Base-by-base conservation (phyloP, 306 rosid species). In the Arachis stenosperma region DNA sequence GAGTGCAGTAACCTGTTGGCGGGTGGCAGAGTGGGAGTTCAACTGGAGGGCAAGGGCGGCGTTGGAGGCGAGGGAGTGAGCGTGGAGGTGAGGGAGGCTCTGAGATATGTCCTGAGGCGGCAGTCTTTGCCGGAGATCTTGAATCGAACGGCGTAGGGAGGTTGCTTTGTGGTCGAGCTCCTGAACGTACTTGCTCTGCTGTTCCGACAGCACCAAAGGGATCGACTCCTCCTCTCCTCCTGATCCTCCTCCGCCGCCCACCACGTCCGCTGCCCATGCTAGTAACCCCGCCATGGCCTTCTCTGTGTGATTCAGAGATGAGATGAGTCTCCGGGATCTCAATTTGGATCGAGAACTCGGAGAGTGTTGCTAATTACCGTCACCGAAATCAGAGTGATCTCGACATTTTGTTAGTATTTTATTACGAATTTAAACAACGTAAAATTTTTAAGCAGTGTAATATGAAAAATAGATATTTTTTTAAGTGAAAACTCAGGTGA, bases 221-320 rank as follows among this genome's bases (percentile, higher is more conserved):
- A 88, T 84, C 44, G 85, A 81, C 61, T 69, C 67, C 57, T 22
- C 14, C 85, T n/a, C 65, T 14, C 62, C 86, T 9, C 77, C 83
- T 11, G 66, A 67, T 1, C 82, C 88, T 7, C 90, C 90, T 1
- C 85, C 88, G 7, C 69, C 83, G 17, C 91, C 91, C 8, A 92
- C 98, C 6, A 91, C 97, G 61, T 92, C 97, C 3, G 98, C 98
- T 40, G 98, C 98, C 98, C 98, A 94, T 61, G 98, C 97, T 42
- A 94, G 82, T 71, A 91, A 74, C 63, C 98, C 97, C 3, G 97
- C 98, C 98, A 93, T 93, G 17, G 37, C 2, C 37, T 33, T 33
- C 37, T 33, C 37, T 33, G 37, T 33, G 1, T 22, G 27, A 22
- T 22, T 33, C 37, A 2, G 37, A 33, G 37, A 33, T 33, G 37